A percentile compares a stretch with the other conserved stretches of the same genome.
Evolutionary conservation across 495 filamentous ascomycete genomes (phyloP).

Genomic region (Talaromyces trachyspermus): DNA sequence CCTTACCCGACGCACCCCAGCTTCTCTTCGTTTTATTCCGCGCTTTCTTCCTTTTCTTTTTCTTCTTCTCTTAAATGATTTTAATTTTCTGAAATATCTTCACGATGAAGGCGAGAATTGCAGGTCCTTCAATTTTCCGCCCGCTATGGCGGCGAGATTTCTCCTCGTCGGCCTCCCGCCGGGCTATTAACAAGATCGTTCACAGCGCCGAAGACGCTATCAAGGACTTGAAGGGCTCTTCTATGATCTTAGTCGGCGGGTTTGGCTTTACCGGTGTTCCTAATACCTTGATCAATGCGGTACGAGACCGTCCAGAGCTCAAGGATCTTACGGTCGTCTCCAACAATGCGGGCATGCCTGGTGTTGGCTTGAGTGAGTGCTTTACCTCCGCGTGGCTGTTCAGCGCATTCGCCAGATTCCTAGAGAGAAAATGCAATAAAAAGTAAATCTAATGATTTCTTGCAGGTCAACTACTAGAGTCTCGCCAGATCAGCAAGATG

Average conservation of each 20-base stretch:
- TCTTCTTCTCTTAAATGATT: slow-evolving; percentile 8
- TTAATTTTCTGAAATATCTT: slow-evolving; percentile 12
- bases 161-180: slow-evolving; percentile 51
- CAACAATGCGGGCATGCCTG: slow-evolving; percentile 82
- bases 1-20: not conserved
- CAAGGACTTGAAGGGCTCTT: slow-evolving; percentile 62
- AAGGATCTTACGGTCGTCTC: slow-evolving; percentile 74
- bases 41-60: slow-evolving; percentile 2
- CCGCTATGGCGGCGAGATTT: slow-evolving; percentile 48
- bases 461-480: slow-evolving; percentile 55
- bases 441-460: not conserved
- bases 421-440: too few relatives aligned
- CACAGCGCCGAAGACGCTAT: slow-evolving; percentile 64
- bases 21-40: slow-evolving; percentile 1
- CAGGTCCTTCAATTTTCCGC: slow-evolving; percentile 28
- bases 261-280: slow-evolving; percentile 84
- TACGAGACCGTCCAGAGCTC: slow-evolving; percentile 63
- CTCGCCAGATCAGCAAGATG: slow-evolving; percentile 80
- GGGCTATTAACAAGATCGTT: slow-evolving; percentile 72
- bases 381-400: not conserved
- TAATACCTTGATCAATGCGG: slow-evolving; percentile 73
- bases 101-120: slow-evolving; percentile 18
- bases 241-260: slow-evolving; percentile 69
- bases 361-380: slow-evolving; percentile 55
- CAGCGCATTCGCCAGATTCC: too few relatives aligned